These are phyloP conservation scores for Aspergillus aculeatus DNA, from an alignment of 2,329 filamentous ascomycete species.

Conservation along the genomic window DNA sequence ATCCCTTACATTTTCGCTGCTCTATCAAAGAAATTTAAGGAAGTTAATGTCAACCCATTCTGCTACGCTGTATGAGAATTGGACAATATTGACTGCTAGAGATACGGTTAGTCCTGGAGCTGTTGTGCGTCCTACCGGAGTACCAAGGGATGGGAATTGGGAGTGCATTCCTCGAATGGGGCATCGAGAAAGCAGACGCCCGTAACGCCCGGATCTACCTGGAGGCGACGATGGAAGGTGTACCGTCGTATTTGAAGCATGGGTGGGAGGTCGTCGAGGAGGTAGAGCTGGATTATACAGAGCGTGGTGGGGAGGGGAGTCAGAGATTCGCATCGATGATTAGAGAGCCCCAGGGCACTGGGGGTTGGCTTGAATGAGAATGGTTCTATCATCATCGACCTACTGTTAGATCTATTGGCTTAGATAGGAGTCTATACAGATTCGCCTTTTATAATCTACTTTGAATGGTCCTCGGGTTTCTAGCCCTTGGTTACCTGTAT, in stretches of 20 bases:
- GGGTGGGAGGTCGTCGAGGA: conserved; percentile 48
- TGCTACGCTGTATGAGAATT: no score
- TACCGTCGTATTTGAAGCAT: conserved; percentile 49
- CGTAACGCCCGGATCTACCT: conserved; percentile 49
- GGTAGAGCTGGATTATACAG: conserved; percentile 36
- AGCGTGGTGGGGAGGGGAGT: conserved; percentile 24
- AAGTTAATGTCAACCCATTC: no score
- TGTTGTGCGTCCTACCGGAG: not conserved
- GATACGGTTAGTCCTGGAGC: not conserved
- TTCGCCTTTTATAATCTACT: no score
- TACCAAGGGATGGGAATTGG: not conserved
- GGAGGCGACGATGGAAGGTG: conserved; percentile 52
- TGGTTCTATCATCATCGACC: no score
- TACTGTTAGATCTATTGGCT: no score
- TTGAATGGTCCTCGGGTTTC: no score
- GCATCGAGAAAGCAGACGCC: conserved; percentile 47
- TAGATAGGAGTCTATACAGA: no score
- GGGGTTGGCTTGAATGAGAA: no score
- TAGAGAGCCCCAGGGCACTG: not conserved
- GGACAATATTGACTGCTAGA: not conserved
- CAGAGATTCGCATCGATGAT: conserved; percentile 29
- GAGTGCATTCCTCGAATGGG: conserved; percentile 37
- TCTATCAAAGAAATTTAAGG: no score
- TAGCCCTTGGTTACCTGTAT: no score
- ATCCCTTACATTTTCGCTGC: not conserved